Base-by-base conservation (phyloP, 225 moss, liverwort and hornwort genomes). In the Sphagnum tenellum region DNA sequence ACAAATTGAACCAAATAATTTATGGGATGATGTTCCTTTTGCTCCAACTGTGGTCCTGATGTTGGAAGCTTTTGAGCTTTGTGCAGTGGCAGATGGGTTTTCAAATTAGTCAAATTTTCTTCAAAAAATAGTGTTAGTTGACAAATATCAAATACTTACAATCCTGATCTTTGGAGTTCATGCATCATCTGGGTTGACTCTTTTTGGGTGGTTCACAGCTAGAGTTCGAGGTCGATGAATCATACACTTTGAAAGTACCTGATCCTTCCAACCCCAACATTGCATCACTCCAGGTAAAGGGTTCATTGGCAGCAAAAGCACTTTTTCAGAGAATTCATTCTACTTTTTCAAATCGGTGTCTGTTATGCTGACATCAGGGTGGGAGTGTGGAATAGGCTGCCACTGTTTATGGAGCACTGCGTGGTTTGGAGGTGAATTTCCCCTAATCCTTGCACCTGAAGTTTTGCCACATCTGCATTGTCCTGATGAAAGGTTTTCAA, bases 391-490 rank as follows among this genome's bases (percentile, higher is more conserved):
- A 73, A 67, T 78, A 85, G 85, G 85, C 81, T 3, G 44, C 67
- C 9, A 85, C 76, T 67, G 70, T 85, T 63, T 85, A 81, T 12
- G 85, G 85, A 78, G 85, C 78, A 12, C 74, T 81, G 69, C 85
- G 81, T 65, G 85, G 85, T 47, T 81, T 81, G 62, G 85, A 85
- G 85, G 85, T 85, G 61, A 67, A 53, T 67, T 60, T 53, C 5
- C 44, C 47, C 55, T 29, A 66, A 12, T 58, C 7, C 12, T 13
- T 58, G 10, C 29, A 13, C 44, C 7, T 12, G 58, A 13, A 58
- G 5, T 13, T 13, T 13, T 13, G 58, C 29, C 44, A 7, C 58
- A 58, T 58, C 12, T 29, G 29, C 29, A 29, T 29, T 29, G 0
- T 29, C 29, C 29, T 29, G 29, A 29, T 29, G 29, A 29, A 29